phyloP scores from a whole-genome alignment of 305 asterid species.

The Fraxinus latifolia region DNA sequence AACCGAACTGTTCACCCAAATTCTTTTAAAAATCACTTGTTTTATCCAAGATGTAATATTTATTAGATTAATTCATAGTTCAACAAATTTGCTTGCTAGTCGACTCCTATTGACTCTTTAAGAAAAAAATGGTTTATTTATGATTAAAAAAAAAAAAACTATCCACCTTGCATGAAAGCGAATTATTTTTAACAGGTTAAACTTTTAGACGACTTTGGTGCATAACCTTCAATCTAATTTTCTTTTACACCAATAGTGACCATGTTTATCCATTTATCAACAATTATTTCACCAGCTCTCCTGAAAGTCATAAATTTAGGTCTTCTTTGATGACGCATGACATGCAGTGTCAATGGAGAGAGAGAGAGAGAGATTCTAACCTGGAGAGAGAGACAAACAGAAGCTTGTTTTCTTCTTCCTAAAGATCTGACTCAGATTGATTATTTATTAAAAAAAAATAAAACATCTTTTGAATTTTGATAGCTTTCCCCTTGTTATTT shows the following conservation, averaged over 20 bases:
- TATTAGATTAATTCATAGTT: not conserved
- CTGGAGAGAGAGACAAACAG: slow-evolving; percentile 67
- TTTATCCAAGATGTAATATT: not conserved
- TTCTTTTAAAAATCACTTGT: not conserved
- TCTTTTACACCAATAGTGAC: not conserved
- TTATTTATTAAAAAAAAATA: slow-evolving; percentile 22
- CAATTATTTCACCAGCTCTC: slow-evolving; percentile 34
- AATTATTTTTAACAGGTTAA: not conserved
- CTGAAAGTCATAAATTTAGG: slow-evolving; percentile 29
- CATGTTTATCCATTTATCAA: slow-evolving; percentile 31
- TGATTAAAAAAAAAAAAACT: not conserved
- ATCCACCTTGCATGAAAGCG: not conserved
- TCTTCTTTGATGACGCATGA: slow-evolving; percentile 57
- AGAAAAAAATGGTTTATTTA: not conserved
- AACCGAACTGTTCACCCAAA: not conserved
- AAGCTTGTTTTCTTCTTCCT: slow-evolving; percentile 52
- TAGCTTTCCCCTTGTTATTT: slow-evolving; percentile 62
- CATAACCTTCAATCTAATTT: not conserved
- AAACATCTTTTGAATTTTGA: slow-evolving; percentile 44
- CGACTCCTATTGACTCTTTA: not conserved
- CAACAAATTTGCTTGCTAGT: not conserved
- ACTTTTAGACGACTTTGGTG: not conserved
- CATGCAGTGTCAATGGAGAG: slow-evolving; percentile 64
- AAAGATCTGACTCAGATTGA: slow-evolving; percentile 56
- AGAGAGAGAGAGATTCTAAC: slow-evolving; percentile 46